These are phyloP conservation scores for Zoysia matrella DNA, from an alignment of 202 grass and related monocot species.

Conservation along the genomic window DNA sequence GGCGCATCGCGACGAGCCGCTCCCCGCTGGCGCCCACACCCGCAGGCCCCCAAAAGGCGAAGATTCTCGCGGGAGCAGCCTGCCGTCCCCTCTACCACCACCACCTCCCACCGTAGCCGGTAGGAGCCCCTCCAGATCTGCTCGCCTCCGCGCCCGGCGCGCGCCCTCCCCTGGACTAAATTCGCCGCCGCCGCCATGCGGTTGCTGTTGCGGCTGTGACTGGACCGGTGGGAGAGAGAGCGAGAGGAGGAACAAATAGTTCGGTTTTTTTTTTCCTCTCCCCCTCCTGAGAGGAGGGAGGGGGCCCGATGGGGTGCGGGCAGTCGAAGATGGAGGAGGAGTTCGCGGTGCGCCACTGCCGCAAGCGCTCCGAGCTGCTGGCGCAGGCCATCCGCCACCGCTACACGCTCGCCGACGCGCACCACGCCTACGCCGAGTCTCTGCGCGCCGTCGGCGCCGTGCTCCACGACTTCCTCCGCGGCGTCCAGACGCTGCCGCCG, in stretches of 20 bases:
- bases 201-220: not conserved
- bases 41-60: too few relatives aligned
- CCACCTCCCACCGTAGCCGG: constrained; percentile 4
- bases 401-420: constrained; percentile 21
- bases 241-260: not conserved
- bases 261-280: not conserved
- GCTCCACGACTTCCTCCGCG: constrained; percentile 65
- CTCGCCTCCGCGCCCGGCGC: constrained; percentile 1
- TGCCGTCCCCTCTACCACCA: not conserved
- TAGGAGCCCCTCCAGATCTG: constrained; percentile 51
- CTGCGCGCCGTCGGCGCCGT: constrained; percentile 53
- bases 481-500: constrained; percentile 45
- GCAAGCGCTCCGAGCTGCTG: constrained; percentile 57
- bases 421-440: constrained; percentile 65
- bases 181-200: constrained; percentile 42
- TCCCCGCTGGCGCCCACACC: too few relatives aligned
- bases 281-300: not conserved
- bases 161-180: constrained; percentile 17
- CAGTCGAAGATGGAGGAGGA: constrained; percentile 85
- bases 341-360: constrained; percentile 75
- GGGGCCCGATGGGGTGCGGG: constrained; percentile 69
- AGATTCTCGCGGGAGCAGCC: too few relatives aligned
- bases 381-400: constrained; percentile 70
- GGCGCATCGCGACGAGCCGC: not conserved
- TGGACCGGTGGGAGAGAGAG: not conserved